These are phyloP conservation scores for Cyclotella sp. DNA, from an alignment of 108 stramenopile genomes.

Conservation along the genomic window DNA sequence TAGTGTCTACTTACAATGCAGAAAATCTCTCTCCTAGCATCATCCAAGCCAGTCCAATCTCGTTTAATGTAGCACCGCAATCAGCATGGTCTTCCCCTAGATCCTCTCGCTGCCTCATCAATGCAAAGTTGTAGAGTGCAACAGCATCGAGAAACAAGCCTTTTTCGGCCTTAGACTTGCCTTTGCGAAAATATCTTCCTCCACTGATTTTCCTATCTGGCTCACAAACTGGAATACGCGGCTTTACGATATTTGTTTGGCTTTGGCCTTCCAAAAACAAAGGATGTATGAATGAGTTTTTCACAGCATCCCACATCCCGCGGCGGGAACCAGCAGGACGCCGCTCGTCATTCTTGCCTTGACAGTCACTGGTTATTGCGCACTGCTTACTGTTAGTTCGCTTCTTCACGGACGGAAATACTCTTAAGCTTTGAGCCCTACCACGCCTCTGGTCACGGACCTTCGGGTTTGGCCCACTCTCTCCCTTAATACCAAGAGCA, in stretches of 20 bases:
- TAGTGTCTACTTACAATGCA: constrained; percentile 15
- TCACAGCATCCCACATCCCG: too few species aligned
- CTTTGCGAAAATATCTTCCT: constrained; percentile 14
- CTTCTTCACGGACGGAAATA: too few species aligned
- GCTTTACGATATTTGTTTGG: neutral
- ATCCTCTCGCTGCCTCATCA: constrained; percentile 25
- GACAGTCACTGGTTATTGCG: too few species aligned
- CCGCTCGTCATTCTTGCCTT: too few species aligned
- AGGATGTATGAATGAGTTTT: neutral
- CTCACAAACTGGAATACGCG: neutral
- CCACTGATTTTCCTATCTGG: neutral
- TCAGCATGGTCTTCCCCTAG: constrained; percentile 34
- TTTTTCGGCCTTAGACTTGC: constrained; percentile 23
- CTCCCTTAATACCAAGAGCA: too few species aligned
- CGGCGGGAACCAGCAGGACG: too few species aligned
- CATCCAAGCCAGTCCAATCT: constrained; percentile 35
- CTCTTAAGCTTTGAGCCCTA: too few species aligned
- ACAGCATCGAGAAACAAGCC: constrained; percentile 24
- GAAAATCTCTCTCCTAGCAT: constrained; percentile 26
- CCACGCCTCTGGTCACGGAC: too few species aligned
- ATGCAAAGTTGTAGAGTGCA: constrained; percentile 31
- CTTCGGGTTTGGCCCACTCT: too few species aligned
- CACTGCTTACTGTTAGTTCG: too few species aligned
- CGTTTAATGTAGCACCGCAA: constrained; percentile 27
- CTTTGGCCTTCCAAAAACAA: neutral